These are phyloP conservation scores for Fonsecaea nubica DNA, from an alignment of 2,329 filamentous ascomycete species.

Conservation along the genomic window DNA sequence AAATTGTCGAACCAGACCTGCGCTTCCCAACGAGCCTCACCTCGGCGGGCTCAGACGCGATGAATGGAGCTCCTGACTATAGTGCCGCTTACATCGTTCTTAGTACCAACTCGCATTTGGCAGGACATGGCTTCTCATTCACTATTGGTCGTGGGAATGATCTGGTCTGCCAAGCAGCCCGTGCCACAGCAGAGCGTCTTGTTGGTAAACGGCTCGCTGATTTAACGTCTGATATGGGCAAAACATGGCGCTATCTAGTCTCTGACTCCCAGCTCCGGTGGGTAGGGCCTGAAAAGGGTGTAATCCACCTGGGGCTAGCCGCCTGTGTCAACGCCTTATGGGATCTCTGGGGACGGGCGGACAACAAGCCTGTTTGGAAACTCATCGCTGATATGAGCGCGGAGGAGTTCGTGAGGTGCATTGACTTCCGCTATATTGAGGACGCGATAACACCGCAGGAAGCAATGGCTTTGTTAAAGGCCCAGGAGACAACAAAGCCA, in stretches of 20 bases:
- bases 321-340: slow-evolving; percentile 90
- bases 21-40: slow-evolving; percentile 19
- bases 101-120: slow-evolving; percentile 70
- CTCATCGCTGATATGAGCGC: slow-evolving; percentile 90
- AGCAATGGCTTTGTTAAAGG: slow-evolving; percentile 73
- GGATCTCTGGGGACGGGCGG: slow-evolving; percentile 92
- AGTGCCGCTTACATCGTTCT: slow-evolving; percentile 94
- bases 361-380: slow-evolving; percentile 87
- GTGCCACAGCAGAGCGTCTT: slow-evolving; percentile 73
- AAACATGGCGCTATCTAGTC: slow-evolving; percentile 91
- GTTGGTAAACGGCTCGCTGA: slow-evolving; percentile 69
- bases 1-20: neutral
- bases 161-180: slow-evolving; percentile 80
- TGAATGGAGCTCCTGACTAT: slow-evolving; percentile 94
- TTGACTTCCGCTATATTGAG: slow-evolving; percentile 94
- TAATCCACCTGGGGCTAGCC: slow-evolving; percentile 88
- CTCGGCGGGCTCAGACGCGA: slow-evolving; percentile 49
- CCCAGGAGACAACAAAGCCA: slow-evolving; percentile 70
- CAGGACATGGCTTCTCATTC: slow-evolving; percentile 54
- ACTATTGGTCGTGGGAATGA: slow-evolving; percentile 74
- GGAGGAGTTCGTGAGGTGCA: slow-evolving; percentile 83
- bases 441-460: slow-evolving; percentile 90
- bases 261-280: slow-evolving; percentile 88
- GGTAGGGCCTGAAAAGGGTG: slow-evolving; percentile 93
- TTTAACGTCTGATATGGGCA: slow-evolving; percentile 39